These are phyloP conservation scores for Malania oleifera DNA, from an alignment of 164 flowering plant species.

Conservation along the genomic window DNA sequence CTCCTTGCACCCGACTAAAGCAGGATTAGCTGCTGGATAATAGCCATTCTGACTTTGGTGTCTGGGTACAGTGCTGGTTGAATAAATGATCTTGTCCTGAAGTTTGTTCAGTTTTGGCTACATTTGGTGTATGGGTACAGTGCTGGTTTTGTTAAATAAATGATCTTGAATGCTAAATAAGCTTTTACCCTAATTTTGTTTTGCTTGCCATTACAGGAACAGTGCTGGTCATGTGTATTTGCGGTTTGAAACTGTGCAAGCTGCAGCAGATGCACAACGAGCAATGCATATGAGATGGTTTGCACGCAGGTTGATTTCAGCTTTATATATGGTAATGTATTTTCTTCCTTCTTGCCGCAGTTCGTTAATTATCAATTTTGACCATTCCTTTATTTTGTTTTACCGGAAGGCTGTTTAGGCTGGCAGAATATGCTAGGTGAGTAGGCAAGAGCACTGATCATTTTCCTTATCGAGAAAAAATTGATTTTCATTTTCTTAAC, in stretches of 20 bases:
- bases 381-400: not conserved
- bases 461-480: too few species aligned
- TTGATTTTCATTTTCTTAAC: too few species aligned
- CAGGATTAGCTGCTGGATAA: too few species aligned
- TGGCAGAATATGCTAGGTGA: not conserved
- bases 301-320: conserved; percentile 74
- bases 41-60: too few species aligned
- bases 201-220: conserved; percentile 38
- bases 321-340: conserved; percentile 68
- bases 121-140: not conserved
- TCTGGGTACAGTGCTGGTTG: too few species aligned
- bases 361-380: not conserved
- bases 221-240: conserved; percentile 82
- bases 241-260: conserved; percentile 68
- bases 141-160: not conserved
- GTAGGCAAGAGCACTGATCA: too few species aligned
- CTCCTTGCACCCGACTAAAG: too few species aligned
- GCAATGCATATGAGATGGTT: conserved; percentile 90
- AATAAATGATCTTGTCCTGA: too few species aligned
- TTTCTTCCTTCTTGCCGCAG: not conserved
- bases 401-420: not conserved
- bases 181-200: not conserved
- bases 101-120: too few species aligned
- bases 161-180: not conserved
- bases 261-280: conserved; percentile 58